phyloP scores from a whole-genome alignment of 2,329 filamentous ascomycete species.

The Diaporthe citri region DNA sequence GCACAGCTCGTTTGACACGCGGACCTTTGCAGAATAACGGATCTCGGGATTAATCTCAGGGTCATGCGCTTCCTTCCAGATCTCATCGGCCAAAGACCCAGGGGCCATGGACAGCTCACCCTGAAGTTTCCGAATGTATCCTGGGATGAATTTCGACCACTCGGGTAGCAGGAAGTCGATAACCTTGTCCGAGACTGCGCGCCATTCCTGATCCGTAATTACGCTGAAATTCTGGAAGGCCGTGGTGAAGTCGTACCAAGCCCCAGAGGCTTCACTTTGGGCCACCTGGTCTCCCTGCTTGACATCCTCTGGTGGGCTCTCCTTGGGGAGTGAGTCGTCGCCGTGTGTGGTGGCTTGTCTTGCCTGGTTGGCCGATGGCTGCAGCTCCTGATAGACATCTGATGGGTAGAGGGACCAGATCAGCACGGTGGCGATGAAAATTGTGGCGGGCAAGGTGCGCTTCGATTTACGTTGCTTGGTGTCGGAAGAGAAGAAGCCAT shows the following conservation, averaged over 20 bases:
- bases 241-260: constrained; percentile 62
- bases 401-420: constrained; percentile 55
- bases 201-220: constrained; percentile 68
- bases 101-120: constrained; percentile 88
- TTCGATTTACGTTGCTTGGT: constrained; percentile 28
- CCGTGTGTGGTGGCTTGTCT: constrained; percentile 3
- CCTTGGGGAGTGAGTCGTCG: constrained; percentile 23
- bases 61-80: constrained; percentile 93
- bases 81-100: constrained; percentile 90
- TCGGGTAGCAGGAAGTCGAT: constrained; percentile 82
- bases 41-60: constrained; percentile 89
- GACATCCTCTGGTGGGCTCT: constrained; percentile 39
- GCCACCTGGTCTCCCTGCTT: constrained; percentile 40
- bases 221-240: constrained; percentile 67
- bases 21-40: constrained; percentile 81
- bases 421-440: constrained; percentile 52
- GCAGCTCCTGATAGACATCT: constrained; percentile 48
- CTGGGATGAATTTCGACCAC: constrained; percentile 84
- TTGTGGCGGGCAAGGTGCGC: constrained; percentile 46
- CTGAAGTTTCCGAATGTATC: constrained; percentile 85
- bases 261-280: constrained; percentile 46
- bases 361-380: constrained; percentile 32
- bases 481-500: constrained; percentile 43
- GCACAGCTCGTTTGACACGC: constrained; percentile 85
- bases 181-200: constrained; percentile 67